Conservation (phyloP, 176 grass and related monocot genomes). For the Triticum dicoccoides region DNA sequence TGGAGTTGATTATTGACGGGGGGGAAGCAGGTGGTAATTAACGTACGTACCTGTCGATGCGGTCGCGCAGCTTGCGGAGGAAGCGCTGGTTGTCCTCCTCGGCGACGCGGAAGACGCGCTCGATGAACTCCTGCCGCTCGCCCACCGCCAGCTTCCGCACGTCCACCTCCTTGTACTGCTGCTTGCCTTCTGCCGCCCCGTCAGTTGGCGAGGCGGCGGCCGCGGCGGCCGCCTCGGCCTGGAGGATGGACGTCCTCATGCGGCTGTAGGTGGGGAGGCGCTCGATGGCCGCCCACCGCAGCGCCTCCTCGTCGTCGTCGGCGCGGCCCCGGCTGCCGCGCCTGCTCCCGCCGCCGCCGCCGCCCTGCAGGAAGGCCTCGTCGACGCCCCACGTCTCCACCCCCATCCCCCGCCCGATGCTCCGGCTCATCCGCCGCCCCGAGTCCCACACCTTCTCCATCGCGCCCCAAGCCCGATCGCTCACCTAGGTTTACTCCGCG, state of each 20-base stretch:
- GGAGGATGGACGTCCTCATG: slow-evolving; percentile 69
- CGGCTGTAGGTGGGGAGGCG: slow-evolving; percentile 80
- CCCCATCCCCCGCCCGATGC: slow-evolving; percentile 74
- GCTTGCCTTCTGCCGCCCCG: not conserved
- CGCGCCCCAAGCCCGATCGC: too few relatives aligned
- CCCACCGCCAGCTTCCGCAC: slow-evolving; percentile 61
- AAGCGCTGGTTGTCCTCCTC: slow-evolving; percentile 94
- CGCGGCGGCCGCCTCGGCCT: not conserved
- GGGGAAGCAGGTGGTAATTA: not conserved
- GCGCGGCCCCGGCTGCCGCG: not conserved
- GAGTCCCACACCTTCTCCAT: slow-evolving; percentile 87
- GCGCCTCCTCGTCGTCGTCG: slow-evolving; percentile 88
- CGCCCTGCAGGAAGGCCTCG: slow-evolving; percentile 54
- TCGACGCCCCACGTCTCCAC: slow-evolving; percentile 83
- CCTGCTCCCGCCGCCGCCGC: not conserved
- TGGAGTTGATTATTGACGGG: not conserved
- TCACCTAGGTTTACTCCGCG: too few relatives aligned
- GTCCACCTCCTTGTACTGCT: slow-evolving; percentile 81
- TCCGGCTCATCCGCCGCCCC: slow-evolving; percentile 68
- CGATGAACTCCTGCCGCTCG: slow-evolving; percentile 93
- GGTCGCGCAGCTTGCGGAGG: slow-evolving; percentile 75
- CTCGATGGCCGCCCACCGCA: slow-evolving; percentile 91
- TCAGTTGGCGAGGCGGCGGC: not conserved
- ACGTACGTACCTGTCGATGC: slow-evolving; percentile 59
- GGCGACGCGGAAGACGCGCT: slow-evolving; percentile 85